A percentile compares a stretch with the other conserved stretches of the same genome.
These are phyloP conservation scores for Heliocybe sulcata DNA, from an alignment of 1,284 basidiomycete genomes.

Conservation along the genomic window DNA sequence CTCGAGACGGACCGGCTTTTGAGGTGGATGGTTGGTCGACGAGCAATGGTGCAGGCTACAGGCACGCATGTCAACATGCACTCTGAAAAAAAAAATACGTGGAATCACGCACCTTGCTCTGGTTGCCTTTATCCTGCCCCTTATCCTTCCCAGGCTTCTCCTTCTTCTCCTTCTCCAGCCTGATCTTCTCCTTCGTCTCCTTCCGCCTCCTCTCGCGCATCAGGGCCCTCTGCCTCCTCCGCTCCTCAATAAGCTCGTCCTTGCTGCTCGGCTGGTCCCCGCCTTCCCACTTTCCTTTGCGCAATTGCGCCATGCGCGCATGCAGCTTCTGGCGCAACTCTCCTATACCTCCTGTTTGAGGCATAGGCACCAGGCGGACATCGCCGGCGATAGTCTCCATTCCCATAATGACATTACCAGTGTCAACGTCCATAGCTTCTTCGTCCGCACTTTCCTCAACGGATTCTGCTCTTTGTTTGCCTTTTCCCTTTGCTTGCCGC, in stretches of 20 bases:
- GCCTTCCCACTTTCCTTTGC: constrained; percentile 31
- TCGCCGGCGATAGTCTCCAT: constrained; percentile 16
- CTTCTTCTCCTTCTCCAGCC: constrained; percentile 45
- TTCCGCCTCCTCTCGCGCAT: constrained; percentile 79
- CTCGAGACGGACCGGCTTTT: constrained; percentile 22
- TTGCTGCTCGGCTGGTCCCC: constrained; percentile 47
- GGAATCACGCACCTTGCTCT: constrained; percentile 41
- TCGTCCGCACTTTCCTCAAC: constrained; percentile 24
- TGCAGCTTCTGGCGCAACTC: constrained; percentile 77
- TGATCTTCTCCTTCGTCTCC: constrained; percentile 77
- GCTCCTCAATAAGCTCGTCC: constrained; percentile 79
- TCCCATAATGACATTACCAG: constrained; percentile 21
- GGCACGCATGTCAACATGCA: background rate
- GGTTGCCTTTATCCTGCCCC: constrained; percentile 32
- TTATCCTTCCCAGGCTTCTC: constrained; percentile 41
- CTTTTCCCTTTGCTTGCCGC: constrained; percentile 25
- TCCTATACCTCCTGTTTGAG: constrained; percentile 57
- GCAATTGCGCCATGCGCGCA: constrained; percentile 67
- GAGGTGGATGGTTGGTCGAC: constrained; percentile 28
- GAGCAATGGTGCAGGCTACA: constrained; percentile 32
- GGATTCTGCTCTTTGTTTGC: constrained; percentile 42
- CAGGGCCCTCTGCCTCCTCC: constrained; percentile 66
- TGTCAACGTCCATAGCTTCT: constrained; percentile 27
- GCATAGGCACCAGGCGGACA: constrained; percentile 56
- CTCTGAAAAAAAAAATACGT: background rate